phyloP scores from a whole-genome alignment of 1,284 basidiomycete genomes.

The Sanguinoderma infundibulare region DNA sequence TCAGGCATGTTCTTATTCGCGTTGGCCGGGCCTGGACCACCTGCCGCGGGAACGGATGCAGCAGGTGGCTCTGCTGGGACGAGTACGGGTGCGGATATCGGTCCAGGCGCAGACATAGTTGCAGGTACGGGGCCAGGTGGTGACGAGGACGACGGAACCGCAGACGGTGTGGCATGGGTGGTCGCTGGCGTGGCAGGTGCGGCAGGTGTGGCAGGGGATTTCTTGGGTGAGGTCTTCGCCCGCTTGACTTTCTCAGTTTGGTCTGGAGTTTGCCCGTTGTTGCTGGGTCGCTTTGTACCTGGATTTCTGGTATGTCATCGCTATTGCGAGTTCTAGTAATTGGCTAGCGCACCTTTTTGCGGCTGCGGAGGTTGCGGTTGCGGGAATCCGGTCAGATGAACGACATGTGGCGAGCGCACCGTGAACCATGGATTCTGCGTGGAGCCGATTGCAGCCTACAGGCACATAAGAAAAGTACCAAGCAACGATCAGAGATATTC shows the following conservation, averaged over 20 bases:
- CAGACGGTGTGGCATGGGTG: slow-evolving; percentile 14
- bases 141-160: slow-evolving; percentile 9
- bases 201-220: slow-evolving; percentile 10
- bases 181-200: slow-evolving; percentile 15
- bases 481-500: slow-evolving; percentile 24
- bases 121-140: background rate
- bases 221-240: slow-evolving; percentile 26
- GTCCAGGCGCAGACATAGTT: background rate
- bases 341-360: slow-evolving; percentile 38
- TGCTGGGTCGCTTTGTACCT: slow-evolving; percentile 28
- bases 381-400: slow-evolving; percentile 56
- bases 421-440: slow-evolving; percentile 59
- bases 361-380: no score
- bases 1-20: background rate
- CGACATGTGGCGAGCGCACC: slow-evolving; percentile 47
- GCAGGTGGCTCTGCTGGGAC: slow-evolving; percentile 8
- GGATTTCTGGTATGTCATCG: background rate
- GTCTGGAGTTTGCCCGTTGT: slow-evolving; percentile 16
- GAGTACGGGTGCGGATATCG: slow-evolving; percentile 7
- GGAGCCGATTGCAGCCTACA: slow-evolving; percentile 42
- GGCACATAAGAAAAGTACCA: slow-evolving; percentile 4
- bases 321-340: no score
- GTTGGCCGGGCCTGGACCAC: background rate
- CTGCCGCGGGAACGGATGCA: background rate
- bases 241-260: slow-evolving; percentile 33